Evolutionary conservation across 306 rosid genomes (phyloP).

Genomic region (Begonia masoniana): DNA sequence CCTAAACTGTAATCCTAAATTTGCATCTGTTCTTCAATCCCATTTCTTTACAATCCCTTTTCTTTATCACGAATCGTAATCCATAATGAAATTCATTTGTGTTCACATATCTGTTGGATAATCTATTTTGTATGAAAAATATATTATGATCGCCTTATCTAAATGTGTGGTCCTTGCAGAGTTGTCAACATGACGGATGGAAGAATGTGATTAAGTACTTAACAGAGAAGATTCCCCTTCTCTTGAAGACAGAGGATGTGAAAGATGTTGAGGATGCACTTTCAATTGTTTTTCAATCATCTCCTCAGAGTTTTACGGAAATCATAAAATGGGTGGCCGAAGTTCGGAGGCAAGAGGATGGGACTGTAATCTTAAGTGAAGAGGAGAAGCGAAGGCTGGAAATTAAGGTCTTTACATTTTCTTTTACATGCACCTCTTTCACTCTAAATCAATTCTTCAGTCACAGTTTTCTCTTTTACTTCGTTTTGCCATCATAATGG

Average conservation of each 20-base stretch:
- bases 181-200: constrained; percentile 90
- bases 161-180: constrained; percentile 40
- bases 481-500: constrained; percentile 1
- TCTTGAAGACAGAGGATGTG: constrained; percentile 43
- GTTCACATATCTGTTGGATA: too few relatives aligned
- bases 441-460: too few relatives aligned
- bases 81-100: too few relatives aligned
- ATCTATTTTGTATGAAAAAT: not conserved
- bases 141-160: constrained; percentile 5
- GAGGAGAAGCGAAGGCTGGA: constrained; percentile 82
- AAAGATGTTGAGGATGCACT: constrained; percentile 48
- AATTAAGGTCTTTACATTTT: constrained; percentile 41
- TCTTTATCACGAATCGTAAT: too few relatives aligned
- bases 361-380: constrained; percentile 47
- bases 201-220: constrained; percentile 48
- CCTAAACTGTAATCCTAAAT: too few relatives aligned
- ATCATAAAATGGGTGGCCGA: constrained; percentile 85
- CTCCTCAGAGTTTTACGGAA: constrained; percentile 55
- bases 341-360: constrained; percentile 86
- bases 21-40: too few relatives aligned
- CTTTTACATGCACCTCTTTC: too few relatives aligned
- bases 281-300: constrained; percentile 47
- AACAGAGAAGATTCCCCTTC: constrained; percentile 47
- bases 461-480: not conserved
- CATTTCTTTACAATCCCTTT: too few relatives aligned